phyloP scores from a whole-genome alignment of 2,329 filamentous ascomycete species.

The Endothia cerciana region DNA sequence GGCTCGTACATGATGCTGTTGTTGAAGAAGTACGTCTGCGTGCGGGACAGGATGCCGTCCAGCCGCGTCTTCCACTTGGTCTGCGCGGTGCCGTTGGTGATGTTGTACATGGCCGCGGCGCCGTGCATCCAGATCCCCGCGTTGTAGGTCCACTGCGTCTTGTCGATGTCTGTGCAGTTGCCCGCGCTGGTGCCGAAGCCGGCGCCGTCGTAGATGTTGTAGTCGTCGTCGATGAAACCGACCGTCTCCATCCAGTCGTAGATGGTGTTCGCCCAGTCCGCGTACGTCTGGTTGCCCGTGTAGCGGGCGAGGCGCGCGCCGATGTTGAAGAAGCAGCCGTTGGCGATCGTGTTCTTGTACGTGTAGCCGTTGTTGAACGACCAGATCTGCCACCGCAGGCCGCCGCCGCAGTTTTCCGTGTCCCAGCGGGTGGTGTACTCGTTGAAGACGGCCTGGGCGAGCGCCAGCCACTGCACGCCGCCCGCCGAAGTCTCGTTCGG shows the following conservation, averaged over 20 bases:
- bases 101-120: constrained; percentile 47
- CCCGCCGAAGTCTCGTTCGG: constrained; percentile 47
- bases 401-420: constrained; percentile 66
- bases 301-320: constrained; percentile 65
- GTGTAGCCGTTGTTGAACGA: constrained; percentile 77
- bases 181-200: constrained; percentile 39
- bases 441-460: constrained; percentile 82
- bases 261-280: constrained; percentile 59
- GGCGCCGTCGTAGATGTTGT: constrained; percentile 53
- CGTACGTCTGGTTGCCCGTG: constrained; percentile 66
- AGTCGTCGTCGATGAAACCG: constrained; percentile 49
- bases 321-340: constrained; percentile 53
- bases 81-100: constrained; percentile 54
- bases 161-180: constrained; percentile 50
- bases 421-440: constrained; percentile 78
- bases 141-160: constrained; percentile 57
- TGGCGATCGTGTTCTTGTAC: constrained; percentile 53
- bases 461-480: constrained; percentile 67
- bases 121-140: constrained; percentile 52
- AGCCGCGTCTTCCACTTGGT: constrained; percentile 59
- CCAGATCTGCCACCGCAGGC: constrained; percentile 84
- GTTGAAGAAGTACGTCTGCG: constrained; percentile 55
- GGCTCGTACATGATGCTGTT: constrained; percentile 62
- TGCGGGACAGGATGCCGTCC: constrained; percentile 54
- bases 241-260: constrained; percentile 57